Percentiles rank a stretch among this genome's conserved stretches.
Evolutionary conservation across 768 basidiomycete species (phyloP).

Genomic region (Termitomyces sp.): DNA sequence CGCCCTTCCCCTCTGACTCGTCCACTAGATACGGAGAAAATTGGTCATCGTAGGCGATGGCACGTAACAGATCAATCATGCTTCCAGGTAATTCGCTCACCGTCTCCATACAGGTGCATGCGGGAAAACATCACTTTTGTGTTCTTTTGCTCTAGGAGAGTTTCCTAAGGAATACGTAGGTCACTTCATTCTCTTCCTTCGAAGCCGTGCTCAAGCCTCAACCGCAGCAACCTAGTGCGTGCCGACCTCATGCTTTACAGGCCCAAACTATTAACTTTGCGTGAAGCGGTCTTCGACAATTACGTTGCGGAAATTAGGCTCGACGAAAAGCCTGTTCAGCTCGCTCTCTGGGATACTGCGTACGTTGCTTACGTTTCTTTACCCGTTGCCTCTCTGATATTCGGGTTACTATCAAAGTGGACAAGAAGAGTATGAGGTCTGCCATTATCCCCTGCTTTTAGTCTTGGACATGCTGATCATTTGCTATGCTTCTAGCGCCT

Average conservation of each 20-base stretch:
- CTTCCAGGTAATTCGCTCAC: conserved; percentile 19
- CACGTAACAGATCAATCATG: conserved; percentile 33
- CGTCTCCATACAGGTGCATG: conserved; percentile 66
- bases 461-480: conserved; percentile 7
- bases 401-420: conserved; percentile 50
- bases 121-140: conserved; percentile 91
- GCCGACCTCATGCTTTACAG: conserved; percentile 16
- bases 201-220: conserved; percentile 9
- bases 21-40: conserved; percentile 81
- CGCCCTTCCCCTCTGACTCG: conserved; percentile 4
- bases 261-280: conserved; percentile 15
- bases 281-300: conserved; percentile 91
- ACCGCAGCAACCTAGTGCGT: conserved; percentile 57
- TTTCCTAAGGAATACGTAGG: conserved; percentile 95
- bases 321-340: conserved; percentile 95
- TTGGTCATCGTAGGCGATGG: conserved; percentile 98
- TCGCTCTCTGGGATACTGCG: conserved; percentile 99
- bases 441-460: conserved; percentile 12
- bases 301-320: conserved; percentile 98
- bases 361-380: conserved; percentile 41
- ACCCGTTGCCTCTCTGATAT: conserved; percentile 13
- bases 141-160: conserved; percentile 90
- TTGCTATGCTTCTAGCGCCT: conserved; percentile 55
- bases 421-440: conserved; percentile 97
- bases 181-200: conserved; percentile 20